These are phyloP conservation scores for Corallochytrium limacisporum DNA, from an alignment of 78 protist species.

Conservation along the genomic window DNA sequence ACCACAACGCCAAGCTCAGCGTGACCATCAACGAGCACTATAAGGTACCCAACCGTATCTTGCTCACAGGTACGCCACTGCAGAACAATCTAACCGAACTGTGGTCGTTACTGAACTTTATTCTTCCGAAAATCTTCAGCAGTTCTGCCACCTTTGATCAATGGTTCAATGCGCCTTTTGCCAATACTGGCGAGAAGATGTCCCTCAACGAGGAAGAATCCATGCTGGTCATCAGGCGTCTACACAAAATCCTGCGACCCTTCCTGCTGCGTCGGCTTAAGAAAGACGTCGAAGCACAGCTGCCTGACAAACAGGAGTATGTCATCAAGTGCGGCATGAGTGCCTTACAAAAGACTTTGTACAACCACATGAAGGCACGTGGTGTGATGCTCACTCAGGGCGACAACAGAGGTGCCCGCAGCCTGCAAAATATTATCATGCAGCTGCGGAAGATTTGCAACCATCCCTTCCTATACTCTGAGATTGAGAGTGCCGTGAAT, in stretches of 20 bases:
- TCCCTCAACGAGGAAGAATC: slow-evolving; percentile 51
- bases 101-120: slow-evolving; percentile 82
- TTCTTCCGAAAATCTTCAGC: slow-evolving; percentile 66
- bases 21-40: background rate
- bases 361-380: slow-evolving; percentile 78
- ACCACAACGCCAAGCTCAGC: slow-evolving; percentile 8
- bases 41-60: slow-evolving; percentile 8
- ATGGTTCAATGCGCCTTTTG: slow-evolving; percentile 80
- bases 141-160: slow-evolving; percentile 47
- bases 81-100: slow-evolving; percentile 84
- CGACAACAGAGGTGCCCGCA: background rate
- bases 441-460: slow-evolving; percentile 87
- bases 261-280: slow-evolving; percentile 78
- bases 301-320: slow-evolving; percentile 74
- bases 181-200: slow-evolving; percentile 23
- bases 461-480: slow-evolving; percentile 88
- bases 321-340: slow-evolving; percentile 49
- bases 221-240: slow-evolving; percentile 51
- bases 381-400: slow-evolving; percentile 85
- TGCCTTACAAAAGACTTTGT: slow-evolving; percentile 39
- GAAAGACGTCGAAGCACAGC: slow-evolving; percentile 66
- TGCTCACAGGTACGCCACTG: slow-evolving; percentile 94
- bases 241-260: slow-evolving; percentile 66
- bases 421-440: slow-evolving; percentile 64
- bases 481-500: background rate